These are phyloP conservation scores for Mediolabrus comicus DNA, from an alignment of 108 stramenopile species.

Conservation along the genomic window DNA sequence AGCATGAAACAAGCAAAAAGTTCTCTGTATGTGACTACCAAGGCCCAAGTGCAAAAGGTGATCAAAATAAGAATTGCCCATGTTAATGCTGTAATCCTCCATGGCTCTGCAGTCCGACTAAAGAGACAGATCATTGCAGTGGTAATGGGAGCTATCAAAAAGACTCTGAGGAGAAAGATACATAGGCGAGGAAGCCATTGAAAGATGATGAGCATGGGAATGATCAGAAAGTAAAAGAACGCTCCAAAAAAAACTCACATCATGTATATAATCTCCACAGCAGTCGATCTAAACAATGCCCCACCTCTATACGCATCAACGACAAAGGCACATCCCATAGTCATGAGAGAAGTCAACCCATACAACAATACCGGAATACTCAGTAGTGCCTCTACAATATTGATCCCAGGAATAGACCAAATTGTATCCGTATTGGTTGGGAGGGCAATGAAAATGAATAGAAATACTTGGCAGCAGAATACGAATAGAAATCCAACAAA, in stretches of 20 bases:
- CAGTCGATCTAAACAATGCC: slow-evolving; percentile 20
- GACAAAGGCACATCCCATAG: slow-evolving; percentile 59
- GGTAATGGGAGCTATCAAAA: slow-evolving; percentile 54
- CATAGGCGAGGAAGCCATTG: neutral
- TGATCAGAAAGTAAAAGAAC: slow-evolving; percentile 1
- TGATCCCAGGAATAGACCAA: neutral
- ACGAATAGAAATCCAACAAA: slow-evolving; percentile 67
- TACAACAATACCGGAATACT: slow-evolving; percentile 49
- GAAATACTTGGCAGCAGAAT: slow-evolving; percentile 62
- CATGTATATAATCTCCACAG: slow-evolving; percentile 40
- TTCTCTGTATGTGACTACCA: slow-evolving; percentile 53
- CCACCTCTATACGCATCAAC: slow-evolving; percentile 44
- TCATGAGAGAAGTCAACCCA: slow-evolving; percentile 55
- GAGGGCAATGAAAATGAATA: slow-evolving; percentile 57
- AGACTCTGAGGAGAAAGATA: slow-evolving; percentile 7
- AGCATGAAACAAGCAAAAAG: slow-evolving; percentile 46
- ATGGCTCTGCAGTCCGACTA: slow-evolving; percentile 44
- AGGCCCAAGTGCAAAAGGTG: slow-evolving; percentile 32
- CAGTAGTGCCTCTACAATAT: slow-evolving; percentile 44
- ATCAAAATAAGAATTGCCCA: slow-evolving; percentile 34
- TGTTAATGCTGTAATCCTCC: slow-evolving; percentile 43
- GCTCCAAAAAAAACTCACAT: slow-evolving; percentile 22
- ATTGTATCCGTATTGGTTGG: slow-evolving; percentile 42
- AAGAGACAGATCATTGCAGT: slow-evolving; percentile 40
- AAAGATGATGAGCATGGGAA: slow-evolving; percentile 37